phyloP scores from a whole-genome alignment of 768 basidiomycete genomes.

The Arthromyces matolae region DNA sequence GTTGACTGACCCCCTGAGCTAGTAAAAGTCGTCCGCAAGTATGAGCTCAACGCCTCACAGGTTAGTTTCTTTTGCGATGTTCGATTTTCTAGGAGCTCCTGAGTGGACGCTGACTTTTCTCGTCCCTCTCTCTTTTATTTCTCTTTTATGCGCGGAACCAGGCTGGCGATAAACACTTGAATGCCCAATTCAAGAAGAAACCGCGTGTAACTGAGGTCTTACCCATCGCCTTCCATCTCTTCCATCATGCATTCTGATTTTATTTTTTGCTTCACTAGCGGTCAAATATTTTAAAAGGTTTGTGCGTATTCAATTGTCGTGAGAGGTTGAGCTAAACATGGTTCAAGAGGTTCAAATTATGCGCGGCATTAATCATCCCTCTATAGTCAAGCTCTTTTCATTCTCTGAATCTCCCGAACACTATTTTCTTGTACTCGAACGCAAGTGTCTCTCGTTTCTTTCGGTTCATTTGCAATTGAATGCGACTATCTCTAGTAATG shows the following conservation, averaged over 20 bases:
- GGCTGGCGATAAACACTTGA: slow-evolving; percentile 92
- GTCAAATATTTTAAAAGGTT: slow-evolving; percentile 94
- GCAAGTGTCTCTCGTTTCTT: slow-evolving; percentile 41
- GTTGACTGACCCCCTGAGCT: slow-evolving; percentile 21
- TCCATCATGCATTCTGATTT: slow-evolving; percentile 27
- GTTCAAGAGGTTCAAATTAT: slow-evolving; percentile 87
- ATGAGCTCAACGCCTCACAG: slow-evolving; percentile 86
- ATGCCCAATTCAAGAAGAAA: slow-evolving; percentile 92
- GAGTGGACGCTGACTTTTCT: slow-evolving; percentile 19
- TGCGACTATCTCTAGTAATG: slow-evolving; percentile 64
- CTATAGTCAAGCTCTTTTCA: slow-evolving; percentile 85
- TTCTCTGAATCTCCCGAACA: slow-evolving; percentile 92
- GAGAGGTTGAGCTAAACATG: slow-evolving; percentile 1
- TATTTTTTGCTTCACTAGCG: slow-evolving; percentile 52
- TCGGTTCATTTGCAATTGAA: slow-evolving; percentile 13
- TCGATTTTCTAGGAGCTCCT: slow-evolving; percentile 18
- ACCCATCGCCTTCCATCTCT: slow-evolving; percentile 16
- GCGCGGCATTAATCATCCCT: slow-evolving; percentile 90
- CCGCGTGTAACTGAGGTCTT: slow-evolving; percentile 96
- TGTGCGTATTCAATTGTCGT: too few species aligned
- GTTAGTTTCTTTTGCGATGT: slow-evolving; percentile 42
- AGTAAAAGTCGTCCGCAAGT: slow-evolving; percentile 96
- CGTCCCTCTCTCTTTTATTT: slow-evolving; percentile 21
- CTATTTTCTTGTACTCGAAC: slow-evolving; percentile 92
- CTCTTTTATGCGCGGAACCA: slow-evolving; percentile 40